phyloP scores from a whole-genome alignment of 1,139 yeast genomes.

The Pichia inconspicua region DNA sequence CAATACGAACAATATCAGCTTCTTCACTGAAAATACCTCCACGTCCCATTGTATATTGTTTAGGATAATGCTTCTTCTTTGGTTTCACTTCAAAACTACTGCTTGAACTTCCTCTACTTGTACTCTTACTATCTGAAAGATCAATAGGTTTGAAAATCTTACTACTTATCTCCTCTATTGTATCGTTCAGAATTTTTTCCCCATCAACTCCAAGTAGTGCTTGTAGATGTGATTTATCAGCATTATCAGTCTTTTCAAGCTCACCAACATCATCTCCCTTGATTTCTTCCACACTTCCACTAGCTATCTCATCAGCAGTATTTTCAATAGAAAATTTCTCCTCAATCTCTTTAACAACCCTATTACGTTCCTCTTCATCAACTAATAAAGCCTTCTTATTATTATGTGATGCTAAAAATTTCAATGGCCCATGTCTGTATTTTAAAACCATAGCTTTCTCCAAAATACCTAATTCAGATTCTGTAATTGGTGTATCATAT shows the following conservation, averaged over 20 bases:
- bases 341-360: slow-evolving; percentile 1
- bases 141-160: no score
- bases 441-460: slow-evolving; percentile 11
- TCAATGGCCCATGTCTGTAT: slow-evolving; percentile 11
- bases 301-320: neutral
- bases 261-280: neutral
- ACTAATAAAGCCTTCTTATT: slow-evolving; percentile 8
- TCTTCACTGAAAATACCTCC: slow-evolving; percentile 14
- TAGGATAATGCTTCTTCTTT: slow-evolving; percentile 4
- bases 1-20: neutral
- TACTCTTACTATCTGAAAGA: no score
- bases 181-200: neutral
- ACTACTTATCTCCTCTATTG: neutral
- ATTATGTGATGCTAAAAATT: slow-evolving; percentile 11
- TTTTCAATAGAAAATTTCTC: slow-evolving; percentile 3
- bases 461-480: slow-evolving; percentile 9
- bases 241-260: neutral
- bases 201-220: neutral
- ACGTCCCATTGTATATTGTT: slow-evolving; percentile 13
- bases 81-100: neutral
- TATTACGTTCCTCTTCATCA: slow-evolving; percentile 7
- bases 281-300: neutral
- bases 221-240: neutral
- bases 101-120: neutral
- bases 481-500: slow-evolving; percentile 2